A percentile compares a stretch with the other conserved stretches of the same genome.
phyloP scores from a whole-genome alignment of 441 rosid species.

The Jatropha podagrica region DNA sequence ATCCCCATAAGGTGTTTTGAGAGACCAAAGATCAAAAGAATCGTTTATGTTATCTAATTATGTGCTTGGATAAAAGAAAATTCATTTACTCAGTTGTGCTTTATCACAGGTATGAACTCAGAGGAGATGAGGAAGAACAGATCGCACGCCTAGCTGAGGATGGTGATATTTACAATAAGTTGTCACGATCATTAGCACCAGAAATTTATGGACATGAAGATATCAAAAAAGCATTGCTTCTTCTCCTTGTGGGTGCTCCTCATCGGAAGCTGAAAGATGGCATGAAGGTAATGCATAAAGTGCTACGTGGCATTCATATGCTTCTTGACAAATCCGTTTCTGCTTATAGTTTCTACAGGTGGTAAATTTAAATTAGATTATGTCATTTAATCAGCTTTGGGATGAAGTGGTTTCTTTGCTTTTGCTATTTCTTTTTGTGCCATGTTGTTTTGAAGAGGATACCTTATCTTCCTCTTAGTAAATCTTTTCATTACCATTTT shows the following conservation, averaged over 20 bases:
- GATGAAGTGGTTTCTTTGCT: background rate
- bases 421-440: background rate
- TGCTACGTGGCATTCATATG: conserved; percentile 2
- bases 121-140: conserved; percentile 87
- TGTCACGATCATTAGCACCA: conserved; percentile 92
- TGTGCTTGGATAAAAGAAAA: background rate
- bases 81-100: conserved; percentile 14
- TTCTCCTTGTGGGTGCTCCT: conserved; percentile 99
- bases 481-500: background rate
- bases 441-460: background rate
- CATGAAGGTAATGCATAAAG: conserved; percentile 72
- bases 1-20: background rate
- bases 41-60: background rate
- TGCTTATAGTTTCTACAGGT: background rate
- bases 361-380: background rate
- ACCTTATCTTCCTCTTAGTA: background rate
- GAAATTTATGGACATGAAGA: conserved; percentile 99
- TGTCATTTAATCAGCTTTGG: background rate
- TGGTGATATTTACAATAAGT: conserved; percentile 94
- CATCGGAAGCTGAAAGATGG: conserved; percentile 95
- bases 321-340: background rate
- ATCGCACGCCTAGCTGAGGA: conserved; percentile 91
- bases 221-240: conserved; percentile 92
- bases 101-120: conserved; percentile 74
- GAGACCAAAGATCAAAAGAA: background rate